phyloP scores from a whole-genome alignment of 1,284 basidiomycete genomes.

The Rhodotorula sp. region DNA sequence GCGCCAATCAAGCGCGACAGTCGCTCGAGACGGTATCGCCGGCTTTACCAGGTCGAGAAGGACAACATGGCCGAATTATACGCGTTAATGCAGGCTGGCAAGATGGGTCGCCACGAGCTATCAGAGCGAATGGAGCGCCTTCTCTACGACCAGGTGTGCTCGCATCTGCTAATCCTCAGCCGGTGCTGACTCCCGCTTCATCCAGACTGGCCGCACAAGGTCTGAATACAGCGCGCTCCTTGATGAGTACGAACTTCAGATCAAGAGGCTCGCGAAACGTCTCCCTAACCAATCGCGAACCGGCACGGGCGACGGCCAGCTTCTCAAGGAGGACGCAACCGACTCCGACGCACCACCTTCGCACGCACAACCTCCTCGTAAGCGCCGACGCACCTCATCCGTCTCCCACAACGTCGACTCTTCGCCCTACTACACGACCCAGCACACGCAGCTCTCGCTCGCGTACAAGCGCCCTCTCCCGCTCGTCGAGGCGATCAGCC shows the following conservation, averaged over 20 bases:
- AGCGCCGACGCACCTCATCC: too few relatives aligned
- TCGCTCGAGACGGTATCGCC: neutral
- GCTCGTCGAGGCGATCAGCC: neutral
- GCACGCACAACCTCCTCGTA: too few relatives aligned
- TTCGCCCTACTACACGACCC: neutral
- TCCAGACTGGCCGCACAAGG: neutral
- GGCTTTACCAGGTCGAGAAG: neutral
- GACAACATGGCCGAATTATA: neutral
- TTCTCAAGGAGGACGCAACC: too few relatives aligned
- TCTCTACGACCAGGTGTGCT: slow-evolving; percentile 1
- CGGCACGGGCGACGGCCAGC: neutral
- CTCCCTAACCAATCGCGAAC: neutral
- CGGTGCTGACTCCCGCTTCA: neutral
- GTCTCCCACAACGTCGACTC: too few relatives aligned
- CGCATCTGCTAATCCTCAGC: neutral
- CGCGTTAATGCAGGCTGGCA: too few relatives aligned
- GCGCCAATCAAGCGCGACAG: neutral
- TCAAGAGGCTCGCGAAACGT: neutral
- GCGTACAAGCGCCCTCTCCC: too few relatives aligned
- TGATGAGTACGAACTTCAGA: neutral
- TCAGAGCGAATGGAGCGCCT: neutral
- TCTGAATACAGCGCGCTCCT: neutral
- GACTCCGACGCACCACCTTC: too few relatives aligned
- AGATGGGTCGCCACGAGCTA: neutral
- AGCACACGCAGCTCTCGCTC: too few relatives aligned